Percentiles rank a stretch among this genome's conserved stretches.
Evolutionary conservation across 345 rosid species (phyloP).

Genomic region (Citrus australasica): DNA sequence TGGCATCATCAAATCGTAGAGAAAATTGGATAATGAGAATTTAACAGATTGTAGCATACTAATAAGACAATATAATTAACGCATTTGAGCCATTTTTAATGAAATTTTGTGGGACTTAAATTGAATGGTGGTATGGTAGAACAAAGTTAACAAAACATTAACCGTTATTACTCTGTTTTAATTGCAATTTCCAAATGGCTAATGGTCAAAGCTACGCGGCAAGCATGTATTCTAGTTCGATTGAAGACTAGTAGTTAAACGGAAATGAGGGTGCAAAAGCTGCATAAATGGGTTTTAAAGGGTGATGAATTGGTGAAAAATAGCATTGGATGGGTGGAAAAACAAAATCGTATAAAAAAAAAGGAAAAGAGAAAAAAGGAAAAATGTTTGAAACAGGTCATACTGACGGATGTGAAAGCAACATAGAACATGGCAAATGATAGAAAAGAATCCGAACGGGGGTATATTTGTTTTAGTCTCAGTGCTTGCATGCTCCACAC

Average conservation of each 20-base stretch:
- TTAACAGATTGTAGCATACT: neutral
- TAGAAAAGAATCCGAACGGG: conserved; percentile 11
- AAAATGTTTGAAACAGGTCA: neutral
- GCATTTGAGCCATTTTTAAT: too few species aligned
- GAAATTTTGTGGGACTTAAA: too few species aligned
- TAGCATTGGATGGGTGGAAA: neutral
- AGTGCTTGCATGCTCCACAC: conserved; percentile 18
- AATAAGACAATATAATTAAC: neutral
- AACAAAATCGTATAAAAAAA: neutral
- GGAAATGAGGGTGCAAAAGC: neutral
- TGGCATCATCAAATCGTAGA: neutral
- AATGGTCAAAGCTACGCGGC: neutral
- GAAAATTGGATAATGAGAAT: neutral
- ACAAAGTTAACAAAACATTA: neutral
- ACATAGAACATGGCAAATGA: neutral
- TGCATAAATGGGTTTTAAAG: neutral
- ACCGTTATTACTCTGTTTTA: too few species aligned
- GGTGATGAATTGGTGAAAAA: neutral
- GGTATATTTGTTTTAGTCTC: neutral
- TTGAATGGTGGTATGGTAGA: too few species aligned
- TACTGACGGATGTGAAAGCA: conserved; percentile 1
- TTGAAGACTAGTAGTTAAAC: neutral
- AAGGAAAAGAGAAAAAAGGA: neutral
- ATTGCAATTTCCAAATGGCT: neutral
- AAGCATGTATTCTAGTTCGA: neutral